phyloP scores from a whole-genome alignment of 805 yeast genomes.

The Pichia occidentalis region DNA sequence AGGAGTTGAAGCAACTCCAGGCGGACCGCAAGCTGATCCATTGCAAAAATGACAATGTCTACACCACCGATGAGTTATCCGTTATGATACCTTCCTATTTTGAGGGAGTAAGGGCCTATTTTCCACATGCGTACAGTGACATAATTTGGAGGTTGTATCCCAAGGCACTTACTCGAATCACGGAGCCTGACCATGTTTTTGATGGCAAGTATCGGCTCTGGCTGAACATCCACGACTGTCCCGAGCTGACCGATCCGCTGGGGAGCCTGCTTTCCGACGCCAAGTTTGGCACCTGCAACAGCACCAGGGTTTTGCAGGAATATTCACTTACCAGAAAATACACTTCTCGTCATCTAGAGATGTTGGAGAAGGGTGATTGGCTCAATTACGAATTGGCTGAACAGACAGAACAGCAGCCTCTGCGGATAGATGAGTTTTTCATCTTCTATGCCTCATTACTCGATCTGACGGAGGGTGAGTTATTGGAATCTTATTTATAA shows the following conservation, averaged over 20 bases:
- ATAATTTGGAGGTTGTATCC: conserved; percentile 46
- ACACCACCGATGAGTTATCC: conserved; percentile 39
- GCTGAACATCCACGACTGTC: conserved; percentile 33
- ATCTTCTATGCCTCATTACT: conserved; percentile 18
- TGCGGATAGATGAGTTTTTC: conserved; percentile 26
- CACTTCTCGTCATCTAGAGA: conserved; percentile 21
- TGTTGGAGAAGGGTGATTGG: conserved; percentile 13
- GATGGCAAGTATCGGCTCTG: conserved; percentile 51
- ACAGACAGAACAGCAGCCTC: conserved; percentile 22
- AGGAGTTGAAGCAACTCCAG: conserved; percentile 28
- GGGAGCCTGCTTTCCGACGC: conserved; percentile 7
- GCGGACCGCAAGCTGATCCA: conserved; percentile 18
- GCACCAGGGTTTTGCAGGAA: conserved; percentile 26
- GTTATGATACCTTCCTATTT: conserved; percentile 50
- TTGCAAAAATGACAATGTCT: conserved; percentile 50
- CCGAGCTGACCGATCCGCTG: conserved; percentile 17
- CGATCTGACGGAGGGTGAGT: conserved; percentile 11
- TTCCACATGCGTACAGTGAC: conserved; percentile 36
- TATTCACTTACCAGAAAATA: conserved; percentile 27
- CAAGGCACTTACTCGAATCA: conserved; percentile 24
- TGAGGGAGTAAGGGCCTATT: conserved; percentile 48
- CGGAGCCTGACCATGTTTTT: conserved; percentile 38
- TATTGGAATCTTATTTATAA: conserved; percentile 1
- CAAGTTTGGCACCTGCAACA: conserved; percentile 27
- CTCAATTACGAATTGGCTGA: conserved; percentile 11